Evolutionary conservation across 768 basidiomycete species (phyloP).

Genomic region (Asterophora lycoperdoides): DNA sequence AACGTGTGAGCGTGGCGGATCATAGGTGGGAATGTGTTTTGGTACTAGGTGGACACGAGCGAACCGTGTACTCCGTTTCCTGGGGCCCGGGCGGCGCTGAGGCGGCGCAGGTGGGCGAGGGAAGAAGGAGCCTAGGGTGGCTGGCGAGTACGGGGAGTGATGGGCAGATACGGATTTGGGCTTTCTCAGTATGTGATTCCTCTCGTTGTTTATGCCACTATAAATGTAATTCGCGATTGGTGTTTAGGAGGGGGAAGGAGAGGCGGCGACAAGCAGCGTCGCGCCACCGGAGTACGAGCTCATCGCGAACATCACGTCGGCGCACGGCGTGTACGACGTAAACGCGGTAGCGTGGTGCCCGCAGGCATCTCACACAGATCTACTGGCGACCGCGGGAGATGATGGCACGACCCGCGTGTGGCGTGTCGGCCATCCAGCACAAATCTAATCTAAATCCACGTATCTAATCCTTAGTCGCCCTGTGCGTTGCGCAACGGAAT

Average conservation of each 20-base stretch:
- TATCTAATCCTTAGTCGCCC: no score
- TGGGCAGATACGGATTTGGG: slow-evolving; percentile 79
- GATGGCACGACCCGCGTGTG: slow-evolving; percentile 45
- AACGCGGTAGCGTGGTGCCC: slow-evolving; percentile 87
- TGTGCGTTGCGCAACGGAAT: no score
- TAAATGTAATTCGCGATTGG: background rate
- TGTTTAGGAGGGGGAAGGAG: slow-evolving; percentile 24
- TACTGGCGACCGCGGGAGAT: slow-evolving; percentile 83
- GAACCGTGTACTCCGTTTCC: slow-evolving; percentile 77
- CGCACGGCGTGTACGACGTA: slow-evolving; percentile 82
- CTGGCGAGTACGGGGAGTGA: slow-evolving; percentile 85
- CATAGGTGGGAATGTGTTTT: slow-evolving; percentile 56
- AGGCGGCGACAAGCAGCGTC: slow-evolving; percentile 7
- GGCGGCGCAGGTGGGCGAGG: slow-evolving; percentile 3
- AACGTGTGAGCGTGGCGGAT: slow-evolving; percentile 48
- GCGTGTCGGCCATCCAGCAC: no score
- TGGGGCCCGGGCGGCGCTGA: slow-evolving; percentile 51
- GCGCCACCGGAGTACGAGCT: slow-evolving; percentile 36
- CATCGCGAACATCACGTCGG: slow-evolving; percentile 53
- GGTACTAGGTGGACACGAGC: slow-evolving; percentile 59
- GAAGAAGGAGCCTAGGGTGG: slow-evolving; percentile 60
- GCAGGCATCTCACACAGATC: slow-evolving; percentile 52
- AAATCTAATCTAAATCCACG: no score
- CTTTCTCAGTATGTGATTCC: slow-evolving; percentile 49
- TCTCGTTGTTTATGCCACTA: background rate